Base-by-base conservation (phyloP, 805 yeast species). In the Saccharomycopsis malanga region DNA sequence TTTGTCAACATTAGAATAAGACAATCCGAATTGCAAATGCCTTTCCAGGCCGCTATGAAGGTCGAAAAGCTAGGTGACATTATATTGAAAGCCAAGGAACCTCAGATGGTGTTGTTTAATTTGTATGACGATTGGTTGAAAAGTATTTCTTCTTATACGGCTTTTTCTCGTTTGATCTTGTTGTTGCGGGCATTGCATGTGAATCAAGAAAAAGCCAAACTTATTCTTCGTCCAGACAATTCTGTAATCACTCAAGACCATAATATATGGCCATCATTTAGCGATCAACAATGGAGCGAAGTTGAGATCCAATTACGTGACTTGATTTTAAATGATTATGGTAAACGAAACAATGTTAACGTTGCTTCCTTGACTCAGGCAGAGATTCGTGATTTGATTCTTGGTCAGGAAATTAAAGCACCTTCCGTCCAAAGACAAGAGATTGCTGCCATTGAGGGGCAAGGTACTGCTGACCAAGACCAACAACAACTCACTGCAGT, bases 81-180 rank as follows among this genome's bases (percentile, higher is more conserved):
- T 44, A 91, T 93, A 7, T 67, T 83, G 64, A 80, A 79, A 54
- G 96, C 98, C 4, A 85, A 82, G 34, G 96, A 88, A 61, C 94
- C 96, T 0, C 91, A 87, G 60, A 86, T 89, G 96, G 86, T 84
- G 3, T 66, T 89, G 49, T 86, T 88, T 67, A 88, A 89, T 59
- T 69, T 93, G 42, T 93, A 87, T 62, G 99, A 93, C 62, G 96
- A 93, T 60, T 93, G 99, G 99, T 68, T 88, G 48, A 75, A 77
- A 50, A 71, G 77, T 1, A 78, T 87, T 35, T 87, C 96, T 0
- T 78, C 96, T 0, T 87, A 82, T 61, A 93, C 98, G 1, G 98
- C 98, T 0, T 93, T 93, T 61, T 87, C 96, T 4, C 73, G 99
- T 53, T 68, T 91, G 48, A 76, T 88, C 44, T 70, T 93, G 51